Evolutionary conservation across 2,329 filamentous ascomycete species (phyloP), one percentile per base, ranked within the genome.

Genomic region (Curvularia spicifera): DNA sequence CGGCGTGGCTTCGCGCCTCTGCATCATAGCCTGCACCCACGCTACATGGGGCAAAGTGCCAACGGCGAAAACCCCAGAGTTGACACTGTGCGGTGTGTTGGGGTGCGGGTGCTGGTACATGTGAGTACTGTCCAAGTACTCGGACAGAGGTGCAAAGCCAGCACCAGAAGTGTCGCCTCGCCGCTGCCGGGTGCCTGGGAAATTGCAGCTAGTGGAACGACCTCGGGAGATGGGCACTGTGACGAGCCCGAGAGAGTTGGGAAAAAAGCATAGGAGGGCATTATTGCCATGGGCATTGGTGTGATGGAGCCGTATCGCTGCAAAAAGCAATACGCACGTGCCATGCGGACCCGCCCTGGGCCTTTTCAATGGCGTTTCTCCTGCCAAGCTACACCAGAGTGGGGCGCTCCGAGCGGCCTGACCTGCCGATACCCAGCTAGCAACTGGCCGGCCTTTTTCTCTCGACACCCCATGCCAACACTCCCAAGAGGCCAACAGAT

Each of bases 311-410:
- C 48, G 12, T 24, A 43, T 39, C 39, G 29, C 53, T 51, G 59
- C 29, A 52, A 50, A 53, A 53, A 60, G 48, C 47, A 51, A 33
- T 43, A 15, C 18, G 60, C 59, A 31, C 40, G 33, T 37, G 50
- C 57, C 54, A 51, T 42, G 54, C 61, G 57, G 49, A 28, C 57
- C 33, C 37, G 61, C 56, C 57, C 24, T 52, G 43, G 46, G 56
- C 64, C 47, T 7, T 48, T 44, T 33, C 18, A 51, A 31, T 33
- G 39, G 55, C 28, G 5, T 49, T 44, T 67, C 69, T 68, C 73
- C 72, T 76, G 73, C 72, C 71, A 76, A 76, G 73, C 29, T 33
- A 20, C 15, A 28, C 53, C 28, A 57, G 29, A 52, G 64, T 61
- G 61, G 60, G 51, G 33, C 49, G 49, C 53, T 12, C n/a, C 47